Evolutionary conservation across 2,329 filamentous ascomycete species (phyloP).

Genomic region (Beauveria caledonica): DNA sequence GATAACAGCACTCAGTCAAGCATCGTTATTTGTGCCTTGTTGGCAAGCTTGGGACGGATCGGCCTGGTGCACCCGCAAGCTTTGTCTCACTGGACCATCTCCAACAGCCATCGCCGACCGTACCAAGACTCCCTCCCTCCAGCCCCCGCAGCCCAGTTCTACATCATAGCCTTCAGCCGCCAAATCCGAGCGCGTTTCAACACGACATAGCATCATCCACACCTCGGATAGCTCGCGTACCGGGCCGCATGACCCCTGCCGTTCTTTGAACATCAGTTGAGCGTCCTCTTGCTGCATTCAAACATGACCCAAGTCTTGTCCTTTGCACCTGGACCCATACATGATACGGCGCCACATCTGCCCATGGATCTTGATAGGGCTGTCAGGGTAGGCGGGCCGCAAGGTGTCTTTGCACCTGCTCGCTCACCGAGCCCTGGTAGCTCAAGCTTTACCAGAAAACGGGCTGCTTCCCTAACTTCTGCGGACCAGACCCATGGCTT

Average conservation of each 20-base stretch:
- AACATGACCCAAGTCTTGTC: slow-evolving; percentile 21
- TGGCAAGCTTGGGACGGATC: not conserved
- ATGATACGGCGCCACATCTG: slow-evolving; percentile 16
- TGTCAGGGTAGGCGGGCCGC: slow-evolving; percentile 12
- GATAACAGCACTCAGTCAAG: not conserved
- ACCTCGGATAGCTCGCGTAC: not conserved
- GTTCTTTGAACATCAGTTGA: slow-evolving; percentile 3
- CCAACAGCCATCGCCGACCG: not conserved
- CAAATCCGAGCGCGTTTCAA: not conserved
- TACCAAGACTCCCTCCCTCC: not conserved
- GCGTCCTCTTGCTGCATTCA: slow-evolving; percentile 6
- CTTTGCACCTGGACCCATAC: slow-evolving; percentile 17
- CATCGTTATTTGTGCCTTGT: not conserved
- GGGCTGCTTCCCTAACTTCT: slow-evolving; percentile 37
- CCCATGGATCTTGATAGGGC: slow-evolving; percentile 17
- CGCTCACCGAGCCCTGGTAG: slow-evolving; percentile 12
- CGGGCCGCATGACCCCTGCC: not conserved
- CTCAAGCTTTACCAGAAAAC: slow-evolving; percentile 27
- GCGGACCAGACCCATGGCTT: slow-evolving; percentile 33
- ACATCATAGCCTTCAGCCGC: not conserved
- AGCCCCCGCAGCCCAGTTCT: not conserved
- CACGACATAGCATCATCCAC: not conserved
- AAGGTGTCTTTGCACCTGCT: slow-evolving; percentile 11
- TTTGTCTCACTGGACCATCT: not conserved
- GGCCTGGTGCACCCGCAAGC: not conserved